These are phyloP conservation scores for Zasmidium citrigriseum DNA, from an alignment of 2,329 filamentous ascomycete genomes.

Conservation along the genomic window DNA sequence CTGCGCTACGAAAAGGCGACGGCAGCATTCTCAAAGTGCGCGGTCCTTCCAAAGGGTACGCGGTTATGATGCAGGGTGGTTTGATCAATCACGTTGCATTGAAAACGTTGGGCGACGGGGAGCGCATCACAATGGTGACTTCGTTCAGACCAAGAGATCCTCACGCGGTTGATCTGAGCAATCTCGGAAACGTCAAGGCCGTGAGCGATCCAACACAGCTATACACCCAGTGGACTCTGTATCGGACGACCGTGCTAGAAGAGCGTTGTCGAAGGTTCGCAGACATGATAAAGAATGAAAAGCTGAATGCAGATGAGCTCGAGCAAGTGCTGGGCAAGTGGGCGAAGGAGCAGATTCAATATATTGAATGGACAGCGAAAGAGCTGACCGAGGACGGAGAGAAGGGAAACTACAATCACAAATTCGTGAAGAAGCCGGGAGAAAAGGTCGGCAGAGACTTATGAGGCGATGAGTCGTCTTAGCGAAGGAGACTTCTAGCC, in stretches of 20 bases:
- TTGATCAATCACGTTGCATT: slow-evolving; percentile 68
- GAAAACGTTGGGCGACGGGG: slow-evolving; percentile 57
- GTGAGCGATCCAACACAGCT: slow-evolving; percentile 60
- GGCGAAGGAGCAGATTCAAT: slow-evolving; percentile 4
- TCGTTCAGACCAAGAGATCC: slow-evolving; percentile 63
- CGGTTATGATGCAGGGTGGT: slow-evolving; percentile 66
- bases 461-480: too few species aligned
- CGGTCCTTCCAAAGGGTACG: slow-evolving; percentile 60
- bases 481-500: too few species aligned
- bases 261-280: slow-evolving; percentile 51
- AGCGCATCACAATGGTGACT: slow-evolving; percentile 67
- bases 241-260: slow-evolving; percentile 64
- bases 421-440: not conserved
- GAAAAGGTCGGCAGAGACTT: not conserved
- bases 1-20: slow-evolving; percentile 56
- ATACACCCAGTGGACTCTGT: slow-evolving; percentile 63
- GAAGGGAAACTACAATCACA: not conserved
- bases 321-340: slow-evolving; percentile 1
- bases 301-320: not conserved
- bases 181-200: slow-evolving; percentile 60
- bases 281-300: slow-evolving; percentile 10
- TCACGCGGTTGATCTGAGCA: slow-evolving; percentile 59
- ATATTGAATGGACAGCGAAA: not conserved
- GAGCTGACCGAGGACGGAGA: not conserved
- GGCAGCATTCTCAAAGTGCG: slow-evolving; percentile 60